Percentiles rank a stretch among this genome's conserved stretches.
Evolutionary conservation across 805 yeast genomes (phyloP).

Genomic region (Lipomyces sp.): DNA sequence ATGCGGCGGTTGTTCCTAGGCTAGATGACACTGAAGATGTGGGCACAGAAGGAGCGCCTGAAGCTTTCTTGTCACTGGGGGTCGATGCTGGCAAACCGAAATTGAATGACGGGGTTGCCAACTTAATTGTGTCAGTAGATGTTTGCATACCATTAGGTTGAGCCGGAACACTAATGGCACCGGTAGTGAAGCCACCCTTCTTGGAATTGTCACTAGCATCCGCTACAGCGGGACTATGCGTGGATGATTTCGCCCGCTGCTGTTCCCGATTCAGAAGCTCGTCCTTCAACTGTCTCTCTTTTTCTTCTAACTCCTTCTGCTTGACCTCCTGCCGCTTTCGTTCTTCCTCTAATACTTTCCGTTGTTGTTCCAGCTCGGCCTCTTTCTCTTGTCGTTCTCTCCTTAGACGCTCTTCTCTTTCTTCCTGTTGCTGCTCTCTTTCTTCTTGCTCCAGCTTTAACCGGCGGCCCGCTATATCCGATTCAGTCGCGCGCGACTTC

Average conservation of each 20-base stretch:
- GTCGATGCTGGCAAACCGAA: neutral
- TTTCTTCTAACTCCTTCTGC: conserved; percentile 15
- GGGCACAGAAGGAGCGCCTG: neutral
- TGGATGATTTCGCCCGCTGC: neutral
- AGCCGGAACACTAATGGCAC: neutral
- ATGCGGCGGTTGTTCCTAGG: neutral
- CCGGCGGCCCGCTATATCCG: conserved; percentile 30
- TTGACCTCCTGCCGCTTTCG: conserved; percentile 20
- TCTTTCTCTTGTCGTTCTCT: conserved; percentile 18
- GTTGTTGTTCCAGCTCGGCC: conserved; percentile 23
- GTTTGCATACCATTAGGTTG: neutral
- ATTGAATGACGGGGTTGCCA: neutral
- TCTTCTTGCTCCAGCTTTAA: conserved; percentile 24
- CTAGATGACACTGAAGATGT: neutral
- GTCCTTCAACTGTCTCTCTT: conserved; percentile 11
- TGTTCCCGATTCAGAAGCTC: conserved; percentile 10
- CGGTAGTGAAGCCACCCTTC: neutral
- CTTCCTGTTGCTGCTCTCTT: conserved; percentile 19
- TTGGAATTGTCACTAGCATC: neutral
- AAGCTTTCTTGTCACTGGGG: neutral
- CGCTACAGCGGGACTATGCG: neutral
- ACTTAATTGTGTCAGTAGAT: neutral
- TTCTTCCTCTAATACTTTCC: conserved; percentile 25
- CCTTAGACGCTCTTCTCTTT: conserved; percentile 21
- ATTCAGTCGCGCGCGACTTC: conserved; percentile 22